phyloP scores from a whole-genome alignment of 192 early-diverging fungal genomes.

The Coemansia sp. region DNA sequence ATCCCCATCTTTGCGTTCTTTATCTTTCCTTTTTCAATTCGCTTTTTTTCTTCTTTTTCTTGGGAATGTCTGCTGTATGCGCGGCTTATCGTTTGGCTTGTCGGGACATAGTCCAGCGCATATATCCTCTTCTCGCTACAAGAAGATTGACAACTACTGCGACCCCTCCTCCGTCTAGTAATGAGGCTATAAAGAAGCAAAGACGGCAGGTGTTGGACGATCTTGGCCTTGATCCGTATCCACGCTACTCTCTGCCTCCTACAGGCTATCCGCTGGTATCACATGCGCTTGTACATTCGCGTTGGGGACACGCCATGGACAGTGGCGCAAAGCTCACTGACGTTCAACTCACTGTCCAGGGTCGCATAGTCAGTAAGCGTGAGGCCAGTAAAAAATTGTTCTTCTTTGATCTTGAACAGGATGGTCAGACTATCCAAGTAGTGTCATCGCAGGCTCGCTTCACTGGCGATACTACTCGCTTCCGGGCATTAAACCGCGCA shows the following conservation, averaged over 20 bases:
- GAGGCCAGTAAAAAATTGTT: slow-evolving; percentile 71
- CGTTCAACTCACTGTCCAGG: slow-evolving; percentile 48
- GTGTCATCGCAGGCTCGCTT: slow-evolving; percentile 56
- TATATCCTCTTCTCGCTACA: not conserved
- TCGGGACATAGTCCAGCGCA: not conserved
- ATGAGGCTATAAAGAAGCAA: slow-evolving; percentile 23
- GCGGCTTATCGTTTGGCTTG: not conserved
- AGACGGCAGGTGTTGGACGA: slow-evolving; percentile 16
- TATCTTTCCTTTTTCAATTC: not conserved
- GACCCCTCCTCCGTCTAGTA: slow-evolving; percentile 13
- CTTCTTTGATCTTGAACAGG: slow-evolving; percentile 69
- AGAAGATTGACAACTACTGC: slow-evolving; percentile 1
- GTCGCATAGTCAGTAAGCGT: slow-evolving; percentile 65
- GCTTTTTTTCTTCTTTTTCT: not conserved
- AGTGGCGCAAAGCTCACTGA: slow-evolving; percentile 34
- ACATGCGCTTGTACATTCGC: slow-evolving; percentile 17
- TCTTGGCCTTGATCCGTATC: slow-evolving; percentile 38
- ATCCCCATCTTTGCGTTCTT: not conserved
- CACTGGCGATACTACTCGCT: slow-evolving; percentile 31
- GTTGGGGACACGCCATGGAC: slow-evolving; percentile 22
- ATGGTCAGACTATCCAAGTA: slow-evolving; percentile 63
- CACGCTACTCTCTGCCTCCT: slow-evolving; percentile 27
- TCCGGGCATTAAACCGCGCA: slow-evolving; percentile 45
- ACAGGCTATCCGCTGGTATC: slow-evolving; percentile 22
- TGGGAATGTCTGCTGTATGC: slow-evolving; percentile 3